These are phyloP conservation scores for Scheffersomyces cryptocercus DNA, from an alignment of 1,139 yeast genomes.

Conservation along the genomic window DNA sequence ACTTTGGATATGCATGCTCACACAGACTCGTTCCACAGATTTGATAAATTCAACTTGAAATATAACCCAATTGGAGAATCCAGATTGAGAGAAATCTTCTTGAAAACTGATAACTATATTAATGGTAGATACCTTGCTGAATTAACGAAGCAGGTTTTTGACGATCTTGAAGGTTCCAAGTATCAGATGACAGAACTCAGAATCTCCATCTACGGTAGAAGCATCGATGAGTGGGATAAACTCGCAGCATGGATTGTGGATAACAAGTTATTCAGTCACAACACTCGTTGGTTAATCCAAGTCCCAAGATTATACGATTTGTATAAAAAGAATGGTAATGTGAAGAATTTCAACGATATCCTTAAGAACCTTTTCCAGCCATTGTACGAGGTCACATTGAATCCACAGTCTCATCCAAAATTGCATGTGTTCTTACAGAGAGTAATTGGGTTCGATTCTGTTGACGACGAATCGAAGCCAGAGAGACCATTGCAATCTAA, in stretches of 20 bases:
- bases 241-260: constrained; percentile 94
- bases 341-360: constrained; percentile 72
- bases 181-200: constrained; percentile 97
- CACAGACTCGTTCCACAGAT: constrained; percentile 95
- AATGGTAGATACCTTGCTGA: constrained; percentile 90
- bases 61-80: constrained; percentile 99
- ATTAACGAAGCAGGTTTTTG: constrained; percentile 87
- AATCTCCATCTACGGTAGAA: constrained; percentile 90
- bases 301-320: constrained; percentile 91
- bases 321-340: constrained; percentile 76
- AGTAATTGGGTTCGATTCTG: constrained; percentile 97
- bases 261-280: constrained; percentile 86
- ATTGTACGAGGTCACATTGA: constrained; percentile 83
- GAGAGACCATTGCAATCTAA: constrained; percentile 74
- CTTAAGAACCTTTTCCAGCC: constrained; percentile 82
- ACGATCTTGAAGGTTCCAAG: constrained; percentile 90
- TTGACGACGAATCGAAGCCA: constrained; percentile 93
- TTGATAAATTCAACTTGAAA: constrained; percentile 95
- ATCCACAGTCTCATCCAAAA: constrained; percentile 87
- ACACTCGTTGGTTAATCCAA: constrained; percentile 96
- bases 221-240: constrained; percentile 90
- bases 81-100: constrained; percentile 89
- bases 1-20: constrained; percentile 99
- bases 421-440: constrained; percentile 84
- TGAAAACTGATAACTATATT: constrained; percentile 92